Conservation (phyloP, 1,139 yeast genomes). For the Hansenula anomala region DNA sequence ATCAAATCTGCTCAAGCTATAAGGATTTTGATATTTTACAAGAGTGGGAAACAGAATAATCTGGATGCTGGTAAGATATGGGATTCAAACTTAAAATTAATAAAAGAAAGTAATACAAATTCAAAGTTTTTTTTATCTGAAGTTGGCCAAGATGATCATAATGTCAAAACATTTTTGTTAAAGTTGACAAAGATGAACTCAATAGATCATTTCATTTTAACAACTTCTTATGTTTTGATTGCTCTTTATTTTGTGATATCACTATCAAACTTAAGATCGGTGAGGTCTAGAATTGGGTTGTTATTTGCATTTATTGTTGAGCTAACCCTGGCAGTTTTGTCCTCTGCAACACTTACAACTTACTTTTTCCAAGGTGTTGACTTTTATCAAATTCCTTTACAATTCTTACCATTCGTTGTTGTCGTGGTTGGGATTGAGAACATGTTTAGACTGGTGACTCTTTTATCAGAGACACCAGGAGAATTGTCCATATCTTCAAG, state of each 20-base stretch:
- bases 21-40: constrained; percentile 30
- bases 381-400: constrained; percentile 32
- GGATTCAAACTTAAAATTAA: constrained; percentile 23
- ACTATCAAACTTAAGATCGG: constrained; percentile 46
- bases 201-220: constrained; percentile 23
- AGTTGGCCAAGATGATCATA: constrained; percentile 6
- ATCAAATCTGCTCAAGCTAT: constrained; percentile 41
- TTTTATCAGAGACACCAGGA: constrained; percentile 36
- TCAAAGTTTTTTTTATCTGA: background rate
- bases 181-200: constrained; percentile 16
- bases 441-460: constrained; percentile 36
- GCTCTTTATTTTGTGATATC: constrained; percentile 37
- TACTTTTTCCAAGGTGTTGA: constrained; percentile 28
- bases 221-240: constrained; percentile 26
- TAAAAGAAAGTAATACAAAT: constrained; percentile 1
- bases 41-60: constrained; percentile 7
- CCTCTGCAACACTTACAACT: constrained; percentile 49
- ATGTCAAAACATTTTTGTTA: constrained; percentile 9
- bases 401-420: constrained; percentile 35
- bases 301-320: constrained; percentile 58
- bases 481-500: constrained; percentile 35
- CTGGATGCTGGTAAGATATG: constrained; percentile 22
- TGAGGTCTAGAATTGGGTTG: constrained; percentile 58
- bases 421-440: constrained; percentile 40
- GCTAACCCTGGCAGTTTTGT: constrained; percentile 37